phyloP scores from a whole-genome alignment of 805 yeast genomes.

The Tetrapisispora pingtungensis region DNA sequence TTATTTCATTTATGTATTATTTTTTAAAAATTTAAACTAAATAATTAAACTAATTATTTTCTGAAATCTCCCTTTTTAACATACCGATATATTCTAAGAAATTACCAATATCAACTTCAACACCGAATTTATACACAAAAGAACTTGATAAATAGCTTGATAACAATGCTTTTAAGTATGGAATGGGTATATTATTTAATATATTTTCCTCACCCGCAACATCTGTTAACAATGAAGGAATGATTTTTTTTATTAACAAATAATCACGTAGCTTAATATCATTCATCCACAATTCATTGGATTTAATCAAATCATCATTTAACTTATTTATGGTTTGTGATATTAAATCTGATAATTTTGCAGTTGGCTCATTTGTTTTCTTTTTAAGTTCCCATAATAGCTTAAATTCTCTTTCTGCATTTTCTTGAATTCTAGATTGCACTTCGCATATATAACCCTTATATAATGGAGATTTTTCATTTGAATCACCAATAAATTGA shows the following conservation, averaged over 20 bases:
- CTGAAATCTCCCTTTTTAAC: conserved; percentile 35
- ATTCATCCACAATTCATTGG: conserved; percentile 75
- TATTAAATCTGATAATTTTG: conserved; percentile 69
- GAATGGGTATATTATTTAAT: conserved; percentile 69
- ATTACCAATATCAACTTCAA: conserved; percentile 66
- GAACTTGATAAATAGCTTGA: conserved; percentile 78
- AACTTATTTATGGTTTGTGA: conserved; percentile 76
- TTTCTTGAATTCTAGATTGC: conserved; percentile 60
- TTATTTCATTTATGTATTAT: too few relatives aligned
- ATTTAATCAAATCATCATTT: conserved; percentile 73
- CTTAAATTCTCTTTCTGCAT: conserved; percentile 79
- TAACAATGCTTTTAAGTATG: conserved; percentile 80
- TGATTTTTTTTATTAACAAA: conserved; percentile 56
- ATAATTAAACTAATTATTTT: neutral
- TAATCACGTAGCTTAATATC: conserved; percentile 69
- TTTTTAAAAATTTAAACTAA: too few relatives aligned
- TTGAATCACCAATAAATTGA: conserved; percentile 52
- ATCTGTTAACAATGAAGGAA: conserved; percentile 62
- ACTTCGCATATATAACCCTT: conserved; percentile 75
- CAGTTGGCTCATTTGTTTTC: conserved; percentile 49
- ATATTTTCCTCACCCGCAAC: conserved; percentile 59
- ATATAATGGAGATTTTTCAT: conserved; percentile 61
- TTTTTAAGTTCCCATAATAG: conserved; percentile 73
- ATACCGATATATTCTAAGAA: conserved; percentile 60
- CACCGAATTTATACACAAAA: conserved; percentile 73